These are phyloP conservation scores for Lavandula angustifolia DNA, from an alignment of 257 asterid genomes.

Conservation along the genomic window DNA sequence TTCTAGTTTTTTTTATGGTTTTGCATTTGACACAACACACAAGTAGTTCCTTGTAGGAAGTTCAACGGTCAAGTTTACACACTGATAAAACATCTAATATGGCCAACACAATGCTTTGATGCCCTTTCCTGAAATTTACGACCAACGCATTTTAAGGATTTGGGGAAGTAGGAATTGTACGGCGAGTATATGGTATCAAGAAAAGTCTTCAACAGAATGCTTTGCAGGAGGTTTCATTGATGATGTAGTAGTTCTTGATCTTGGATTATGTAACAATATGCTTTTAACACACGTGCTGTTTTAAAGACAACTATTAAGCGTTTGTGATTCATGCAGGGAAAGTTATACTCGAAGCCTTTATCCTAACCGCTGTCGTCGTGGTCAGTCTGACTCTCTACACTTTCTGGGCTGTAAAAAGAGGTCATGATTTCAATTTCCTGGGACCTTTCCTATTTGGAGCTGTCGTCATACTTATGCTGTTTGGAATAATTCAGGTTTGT, in stretches of 20 bases:
- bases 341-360: slow-evolving; percentile 54
- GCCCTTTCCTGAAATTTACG: not conserved
- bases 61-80: not conserved
- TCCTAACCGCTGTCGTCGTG: slow-evolving; percentile 52
- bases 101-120: not conserved
- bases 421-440: slow-evolving; percentile 57
- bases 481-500: slow-evolving; percentile 53
- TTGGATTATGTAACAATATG: not conserved
- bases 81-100: not conserved
- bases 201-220: slow-evolving; percentile 1
- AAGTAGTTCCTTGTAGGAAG: not conserved
- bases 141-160: not conserved
- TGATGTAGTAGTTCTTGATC: not conserved
- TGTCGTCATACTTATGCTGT: slow-evolving; percentile 44
- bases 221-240: not conserved
- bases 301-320: not conserved
- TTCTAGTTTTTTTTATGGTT: not conserved
- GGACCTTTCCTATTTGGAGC: slow-evolving; percentile 63
- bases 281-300: not conserved
- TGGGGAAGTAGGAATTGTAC: not conserved
- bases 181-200: not conserved
- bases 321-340: slow-evolving; percentile 41
- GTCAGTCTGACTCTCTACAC: slow-evolving; percentile 62
- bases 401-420: slow-evolving; percentile 62
- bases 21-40: not conserved